These are phyloP conservation scores for Rhododendron simsii DNA, from an alignment of 148 eudicot species.

Conservation along the genomic window DNA sequence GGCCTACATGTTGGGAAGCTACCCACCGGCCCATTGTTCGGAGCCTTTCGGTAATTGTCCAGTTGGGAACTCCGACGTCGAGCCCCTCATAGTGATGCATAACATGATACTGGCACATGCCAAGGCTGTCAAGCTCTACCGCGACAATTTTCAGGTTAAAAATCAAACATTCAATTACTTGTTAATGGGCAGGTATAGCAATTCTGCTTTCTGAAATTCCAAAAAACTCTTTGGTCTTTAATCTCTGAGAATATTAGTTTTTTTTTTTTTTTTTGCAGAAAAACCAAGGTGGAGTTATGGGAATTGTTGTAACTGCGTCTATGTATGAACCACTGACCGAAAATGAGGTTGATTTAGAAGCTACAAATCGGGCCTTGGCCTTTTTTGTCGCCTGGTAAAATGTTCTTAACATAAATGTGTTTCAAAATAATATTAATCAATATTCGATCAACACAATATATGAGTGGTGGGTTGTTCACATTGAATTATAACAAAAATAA, in stretches of 20 bases:
- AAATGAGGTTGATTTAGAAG: conserved; percentile 35
- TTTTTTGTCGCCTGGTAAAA: conserved; percentile 48
- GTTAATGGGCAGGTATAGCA: no score
- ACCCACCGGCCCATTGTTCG: conserved; percentile 76
- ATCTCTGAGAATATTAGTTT: no score
- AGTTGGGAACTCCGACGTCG: conserved; percentile 56
- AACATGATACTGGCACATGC: conserved; percentile 70
- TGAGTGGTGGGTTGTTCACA: not conserved
- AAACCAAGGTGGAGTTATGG: conserved; percentile 48
- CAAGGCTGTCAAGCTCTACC: conserved; percentile 57
- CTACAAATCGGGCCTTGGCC: conserved; percentile 45
- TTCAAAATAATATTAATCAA: not conserved
- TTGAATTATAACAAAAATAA: not conserved
- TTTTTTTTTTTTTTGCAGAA: conserved; percentile 12
- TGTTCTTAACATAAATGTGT: not conserved
- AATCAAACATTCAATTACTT: not conserved
- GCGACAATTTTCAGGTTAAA: conserved; percentile 39
- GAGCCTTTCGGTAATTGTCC: conserved; percentile 46
- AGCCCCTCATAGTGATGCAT: conserved; percentile 57
- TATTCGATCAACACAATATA: not conserved
- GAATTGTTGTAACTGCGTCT: conserved; percentile 33
- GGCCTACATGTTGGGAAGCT: conserved; percentile 45
- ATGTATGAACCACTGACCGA: conserved; percentile 49
- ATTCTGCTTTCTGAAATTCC: not conserved
- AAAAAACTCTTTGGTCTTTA: no score